Base-by-base conservation (phyloP, 148 eudicot genomes). In the Chenopodium album region DNA sequence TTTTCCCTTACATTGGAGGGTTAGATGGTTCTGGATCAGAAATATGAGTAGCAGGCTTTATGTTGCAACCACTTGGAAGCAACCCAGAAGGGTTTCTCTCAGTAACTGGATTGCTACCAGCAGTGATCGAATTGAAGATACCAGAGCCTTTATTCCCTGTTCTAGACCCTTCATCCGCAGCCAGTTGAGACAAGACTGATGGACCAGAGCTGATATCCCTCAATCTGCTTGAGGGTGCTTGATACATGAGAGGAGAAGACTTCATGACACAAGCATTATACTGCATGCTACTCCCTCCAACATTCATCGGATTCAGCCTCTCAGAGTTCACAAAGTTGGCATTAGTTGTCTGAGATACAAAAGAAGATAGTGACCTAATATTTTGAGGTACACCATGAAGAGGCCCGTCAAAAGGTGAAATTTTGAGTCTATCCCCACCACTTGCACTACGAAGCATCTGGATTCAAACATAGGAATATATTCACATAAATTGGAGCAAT, bases 131-230 rank as follows among this genome's bases (percentile, higher is more conserved):
- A 81, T 83, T 89, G 71, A 89, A 88, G 59, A 92, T 63, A 52
- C 95, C 90, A 12, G 95, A 90, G 54, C 94, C 90, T 84, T 90
- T 93, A 47, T 92, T 92, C 71, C 95, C 94, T 56, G 98, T 93
- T 67, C 95, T 87, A 54, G 95, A 90, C 32, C 98, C 95, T 88
- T 93, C 98, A 83, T 93, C 98, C 75, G 95, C 92, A 84, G 92
- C 92, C 44, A 86, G 76, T 79, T 90, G 90, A 80, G 92, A 89
- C 68, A 88, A 70, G 28, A 88, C 80, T 16, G 94, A 87, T 71
- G 94, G 90, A 63, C 89, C 87, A 71, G 82, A 73, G 75, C 81
- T 89, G 22, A 85, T 71, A 70, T 92, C 95, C 83, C 85, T 86
- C 78, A 81, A 87, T 84, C 88, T 90, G 81, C 84, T 90, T 48